A percentile compares a stretch with the other conserved stretches of the same genome.
phyloP scores from a whole-genome alignment of 2,329 filamentous ascomycete genomes.

The Arthrobotrys musiformis region DNA sequence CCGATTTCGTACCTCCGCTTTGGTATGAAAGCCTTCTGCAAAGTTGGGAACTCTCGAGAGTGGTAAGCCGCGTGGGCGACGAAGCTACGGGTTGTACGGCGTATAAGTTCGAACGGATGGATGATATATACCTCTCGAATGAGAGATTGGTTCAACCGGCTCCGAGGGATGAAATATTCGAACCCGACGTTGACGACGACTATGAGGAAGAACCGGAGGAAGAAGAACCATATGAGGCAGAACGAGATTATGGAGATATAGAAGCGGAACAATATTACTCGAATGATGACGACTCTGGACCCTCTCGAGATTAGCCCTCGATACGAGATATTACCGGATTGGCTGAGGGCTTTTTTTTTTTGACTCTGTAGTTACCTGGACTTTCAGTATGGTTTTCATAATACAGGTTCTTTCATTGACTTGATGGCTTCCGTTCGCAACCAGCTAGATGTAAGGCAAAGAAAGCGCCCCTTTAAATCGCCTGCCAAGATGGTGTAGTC shows the following conservation, averaged over 20 bases:
- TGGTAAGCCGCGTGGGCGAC: not conserved
- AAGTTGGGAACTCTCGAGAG: conserved; percentile 24
- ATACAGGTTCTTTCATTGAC: too few species aligned
- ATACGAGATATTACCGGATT: not conserved
- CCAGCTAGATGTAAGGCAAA: too few species aligned
- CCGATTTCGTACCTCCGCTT: conserved; percentile 24
- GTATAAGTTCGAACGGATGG: conserved; percentile 25
- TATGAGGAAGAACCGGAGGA: not conserved
- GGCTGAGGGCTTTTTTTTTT: too few species aligned
- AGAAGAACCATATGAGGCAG: not conserved
- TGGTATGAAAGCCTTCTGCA: conserved; percentile 41
- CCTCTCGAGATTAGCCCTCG: too few species aligned
- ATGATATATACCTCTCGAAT: conserved; percentile 35
- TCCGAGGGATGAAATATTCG: not conserved
- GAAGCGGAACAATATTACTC: not conserved
- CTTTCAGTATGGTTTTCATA: not conserved
- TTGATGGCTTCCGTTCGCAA: not conserved
- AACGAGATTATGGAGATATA: not conserved
- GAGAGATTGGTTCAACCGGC: conserved; percentile 3
- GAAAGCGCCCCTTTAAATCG: not conserved
- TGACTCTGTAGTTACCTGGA: too few species aligned
- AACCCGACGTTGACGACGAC: too few species aligned
- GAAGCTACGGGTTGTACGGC: not conserved
- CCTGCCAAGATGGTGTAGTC: not conserved
- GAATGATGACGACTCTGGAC: not conserved